These are phyloP conservation scores for Gossypium bickii DNA, from an alignment of 345 rosid species.

Conservation along the genomic window DNA sequence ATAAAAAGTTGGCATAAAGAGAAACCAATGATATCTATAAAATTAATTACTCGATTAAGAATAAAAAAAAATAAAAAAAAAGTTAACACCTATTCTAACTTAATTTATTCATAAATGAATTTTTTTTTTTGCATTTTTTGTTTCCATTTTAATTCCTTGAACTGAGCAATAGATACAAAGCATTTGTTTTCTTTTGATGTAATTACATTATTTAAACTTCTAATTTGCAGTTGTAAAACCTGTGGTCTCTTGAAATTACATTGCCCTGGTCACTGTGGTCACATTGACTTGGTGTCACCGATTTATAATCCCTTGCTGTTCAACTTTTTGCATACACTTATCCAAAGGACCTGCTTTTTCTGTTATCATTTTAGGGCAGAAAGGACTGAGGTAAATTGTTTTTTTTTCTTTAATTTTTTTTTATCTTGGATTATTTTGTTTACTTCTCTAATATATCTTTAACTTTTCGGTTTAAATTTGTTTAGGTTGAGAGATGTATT, in stretches of 20 bases:
- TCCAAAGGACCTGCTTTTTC: conserved; percentile 61
- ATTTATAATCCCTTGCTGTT: conserved; percentile 69
- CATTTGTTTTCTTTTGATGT: conserved; percentile 3
- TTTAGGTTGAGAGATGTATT: conserved; percentile 51
- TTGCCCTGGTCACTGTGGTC: conserved; percentile 97
- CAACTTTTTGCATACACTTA: conserved; percentile 45
- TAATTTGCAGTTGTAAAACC: conserved; percentile 68
- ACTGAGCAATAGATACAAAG: background rate
- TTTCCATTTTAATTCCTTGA: background rate
- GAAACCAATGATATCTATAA: background rate
- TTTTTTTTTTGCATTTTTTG: background rate
- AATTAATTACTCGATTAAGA: background rate
- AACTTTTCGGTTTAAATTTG: background rate
- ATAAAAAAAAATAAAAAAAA: too few relatives aligned
- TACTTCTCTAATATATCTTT: background rate
- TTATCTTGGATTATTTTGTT: background rate
- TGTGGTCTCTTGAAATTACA: conserved; percentile 51
- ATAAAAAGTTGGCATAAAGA: background rate
- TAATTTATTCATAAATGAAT: too few relatives aligned
- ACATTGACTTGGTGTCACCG: conserved; percentile 65
- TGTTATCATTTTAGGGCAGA: conserved; percentile 53
- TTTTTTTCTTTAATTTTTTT: background rate
- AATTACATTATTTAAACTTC: background rate
- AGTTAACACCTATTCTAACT: too few relatives aligned
- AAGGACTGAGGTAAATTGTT: conserved; percentile 36